Base-by-base conservation (phyloP, 2,329 filamentous ascomycete species). In the Colletotrichum navitas region DNA sequence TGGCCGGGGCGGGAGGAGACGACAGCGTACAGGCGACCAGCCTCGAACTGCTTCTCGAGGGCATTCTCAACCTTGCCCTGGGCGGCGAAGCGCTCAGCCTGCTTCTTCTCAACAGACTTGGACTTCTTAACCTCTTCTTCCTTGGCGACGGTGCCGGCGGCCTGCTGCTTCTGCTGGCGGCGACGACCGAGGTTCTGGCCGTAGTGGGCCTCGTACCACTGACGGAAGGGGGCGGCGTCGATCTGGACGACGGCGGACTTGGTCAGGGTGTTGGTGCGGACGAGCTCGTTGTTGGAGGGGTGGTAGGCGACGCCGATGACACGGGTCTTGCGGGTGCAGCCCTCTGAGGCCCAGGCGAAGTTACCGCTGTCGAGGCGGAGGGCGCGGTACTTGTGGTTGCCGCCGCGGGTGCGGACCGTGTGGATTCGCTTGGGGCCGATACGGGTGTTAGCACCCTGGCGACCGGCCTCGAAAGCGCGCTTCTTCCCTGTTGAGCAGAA, bases 181-280 rank as follows among this genome's bases (percentile, higher is more conserved):
- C 92, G 93, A 81, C 95, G 93, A 85, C 96, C 96, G 76, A 99
- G 84, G 80, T 89, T 80, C 86, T 94, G 90, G 83, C 96, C 96
- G 91, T 99, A 99, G 93, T 99, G 96, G 79, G 96, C 94, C 92
- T 99, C 96, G 88, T 97, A 99, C 96, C 96, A 99, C 89, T 98
- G 95, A 85, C 96, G 91, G 94, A 99, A 99, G 79, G 96, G 96
- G 76, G 96, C 94, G 81, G 97, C 96, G 86, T 99, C 96, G 87
- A 99, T 89, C 90, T 99, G 96, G 85, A 99, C 94, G 82, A 99
- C 94, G 88, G 96, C 96, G 83, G 94, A 94, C 89, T 95, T 97
- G 90, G 96, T 99, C 85, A 99, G 91, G 89, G 96, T 98, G 93
- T 99, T 99, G 87, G 96, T 99, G 84, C 96, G 96, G 90, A 99